A percentile compares a stretch with the other conserved stretches of the same genome.
These are phyloP conservation scores for Exidia glandulosa DNA, from an alignment of 768 basidiomycete genomes.

Conservation along the genomic window DNA sequence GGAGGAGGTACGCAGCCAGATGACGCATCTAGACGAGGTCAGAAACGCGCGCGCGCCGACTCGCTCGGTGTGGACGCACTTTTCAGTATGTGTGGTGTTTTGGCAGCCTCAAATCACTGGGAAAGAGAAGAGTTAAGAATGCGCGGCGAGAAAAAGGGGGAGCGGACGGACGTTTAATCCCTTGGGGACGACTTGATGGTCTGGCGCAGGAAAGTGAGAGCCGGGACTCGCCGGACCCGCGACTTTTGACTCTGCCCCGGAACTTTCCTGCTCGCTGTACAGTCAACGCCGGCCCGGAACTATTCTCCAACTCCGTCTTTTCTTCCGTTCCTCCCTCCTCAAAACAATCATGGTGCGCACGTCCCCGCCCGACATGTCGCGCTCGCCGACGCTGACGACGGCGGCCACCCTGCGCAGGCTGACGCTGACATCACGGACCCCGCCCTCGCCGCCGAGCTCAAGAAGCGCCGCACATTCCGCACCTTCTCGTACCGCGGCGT, in stretches of 20 bases:
- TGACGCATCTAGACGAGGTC: conserved; percentile 59
- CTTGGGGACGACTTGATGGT: conserved; percentile 86
- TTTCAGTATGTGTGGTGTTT: conserved; percentile 21
- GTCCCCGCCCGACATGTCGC: conserved; percentile 20
- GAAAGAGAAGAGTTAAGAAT: neutral
- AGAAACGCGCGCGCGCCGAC: neutral
- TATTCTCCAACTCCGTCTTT: neutral
- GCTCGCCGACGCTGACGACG: neutral
- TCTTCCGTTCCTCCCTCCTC: conserved; percentile 12
- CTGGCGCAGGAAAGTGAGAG: neutral
- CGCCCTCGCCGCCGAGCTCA: conserved; percentile 87
- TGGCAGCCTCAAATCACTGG: conserved; percentile 88
- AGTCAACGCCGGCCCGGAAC: neutral
- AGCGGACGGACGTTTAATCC: conserved; percentile 66
- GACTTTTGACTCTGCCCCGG: conserved; percentile 36
- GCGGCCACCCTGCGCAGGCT: conserved; percentile 39
- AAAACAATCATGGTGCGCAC: too few species aligned
- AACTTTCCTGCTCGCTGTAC: neutral
- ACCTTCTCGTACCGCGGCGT: conserved; percentile 98
- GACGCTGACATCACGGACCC: conserved; percentile 83
- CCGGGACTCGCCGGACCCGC: neutral
- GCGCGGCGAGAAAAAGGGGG: conserved; percentile 6
- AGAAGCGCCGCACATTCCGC: conserved; percentile 98
- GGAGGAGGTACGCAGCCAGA: conserved; percentile 94
- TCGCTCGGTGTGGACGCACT: conserved; percentile 20